Conservation (phyloP, 2,329 filamentous ascomycete genomes). For the Sporothrix curviconia region DNA sequence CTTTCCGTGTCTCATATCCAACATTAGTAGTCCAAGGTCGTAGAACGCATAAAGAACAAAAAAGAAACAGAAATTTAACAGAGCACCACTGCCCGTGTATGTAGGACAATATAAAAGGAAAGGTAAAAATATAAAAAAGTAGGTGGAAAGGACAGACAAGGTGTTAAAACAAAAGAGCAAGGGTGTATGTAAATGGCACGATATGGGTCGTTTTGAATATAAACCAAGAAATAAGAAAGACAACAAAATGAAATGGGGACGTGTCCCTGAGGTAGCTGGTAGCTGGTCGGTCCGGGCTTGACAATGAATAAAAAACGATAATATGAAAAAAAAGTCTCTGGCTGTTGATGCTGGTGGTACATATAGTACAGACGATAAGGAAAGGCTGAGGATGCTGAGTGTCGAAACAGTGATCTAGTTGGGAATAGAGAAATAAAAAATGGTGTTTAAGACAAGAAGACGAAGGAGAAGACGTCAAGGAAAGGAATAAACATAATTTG, state of each 20-base stretch:
- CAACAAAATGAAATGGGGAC: neutral
- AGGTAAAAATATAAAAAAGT: neutral
- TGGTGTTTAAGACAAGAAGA: neutral
- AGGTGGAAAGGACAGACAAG: slow-evolving; percentile 6
- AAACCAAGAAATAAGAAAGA: neutral
- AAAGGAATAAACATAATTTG: neutral
- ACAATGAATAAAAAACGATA: slow-evolving; percentile 12
- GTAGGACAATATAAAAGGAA: neutral
- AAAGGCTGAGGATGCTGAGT: neutral
- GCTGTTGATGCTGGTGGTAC: slow-evolving; percentile 16
- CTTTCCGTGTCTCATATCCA: too few species aligned
- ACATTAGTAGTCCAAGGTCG: too few species aligned
- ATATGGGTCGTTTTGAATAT: too few species aligned
- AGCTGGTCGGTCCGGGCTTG: too few species aligned
- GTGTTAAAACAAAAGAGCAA: neutral
- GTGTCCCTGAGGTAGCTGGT: neutral
- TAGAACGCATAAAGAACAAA: too few species aligned
- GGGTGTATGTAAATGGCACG: neutral
- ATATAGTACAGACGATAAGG: slow-evolving; percentile 6
- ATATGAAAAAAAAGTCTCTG: slow-evolving; percentile 9
- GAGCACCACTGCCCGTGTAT: too few species aligned
- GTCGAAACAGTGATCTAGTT: neutral
- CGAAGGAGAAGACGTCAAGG: neutral
- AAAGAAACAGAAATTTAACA: too few species aligned
- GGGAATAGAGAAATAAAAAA: neutral